A percentile compares a stretch with the other conserved stretches of the same genome.
These are phyloP conservation scores for Neoboletus magnificus DNA, from an alignment of 768 basidiomycete species.

Conservation along the genomic window DNA sequence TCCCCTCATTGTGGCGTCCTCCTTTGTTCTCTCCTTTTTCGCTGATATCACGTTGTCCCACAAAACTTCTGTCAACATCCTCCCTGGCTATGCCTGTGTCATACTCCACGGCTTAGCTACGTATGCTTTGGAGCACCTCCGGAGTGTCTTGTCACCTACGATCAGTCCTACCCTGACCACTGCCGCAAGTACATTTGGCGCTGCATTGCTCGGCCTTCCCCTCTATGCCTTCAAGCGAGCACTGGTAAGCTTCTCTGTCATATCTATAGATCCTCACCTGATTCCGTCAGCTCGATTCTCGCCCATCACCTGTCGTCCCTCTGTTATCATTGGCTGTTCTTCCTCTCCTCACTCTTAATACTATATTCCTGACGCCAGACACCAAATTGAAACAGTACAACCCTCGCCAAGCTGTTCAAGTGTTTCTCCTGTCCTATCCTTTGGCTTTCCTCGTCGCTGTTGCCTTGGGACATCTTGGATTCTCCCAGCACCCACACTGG, in stretches of 20 bases:
- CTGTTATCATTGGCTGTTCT: slow-evolving; percentile 54
- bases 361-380: slow-evolving; percentile 59
- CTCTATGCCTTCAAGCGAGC: slow-evolving; percentile 60
- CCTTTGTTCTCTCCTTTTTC: slow-evolving; percentile 53
- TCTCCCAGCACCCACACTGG: slow-evolving; percentile 57
- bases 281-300: slow-evolving; percentile 45
- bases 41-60: slow-evolving; percentile 50
- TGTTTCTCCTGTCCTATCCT: slow-evolving; percentile 59
- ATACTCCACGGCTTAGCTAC: slow-evolving; percentile 57
- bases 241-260: slow-evolving; percentile 42
- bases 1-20: slow-evolving; percentile 42
- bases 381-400: slow-evolving; percentile 46
- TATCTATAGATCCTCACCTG: slow-evolving; percentile 1
- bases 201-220: slow-evolving; percentile 58
- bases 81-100: slow-evolving; percentile 69
- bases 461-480: slow-evolving; percentile 58
- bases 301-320: slow-evolving; percentile 51
- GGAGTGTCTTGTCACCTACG: slow-evolving; percentile 53
- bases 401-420: slow-evolving; percentile 50
- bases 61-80: slow-evolving; percentile 35
- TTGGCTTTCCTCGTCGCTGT: slow-evolving; percentile 45
- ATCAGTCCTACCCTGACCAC: slow-evolving; percentile 55
- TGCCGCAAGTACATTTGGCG: slow-evolving; percentile 58
- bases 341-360: slow-evolving; percentile 58
- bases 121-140: slow-evolving; percentile 60